Base-by-base conservation (phyloP, 1,139 yeast genomes). In the Debaryomyces subglobosus region DNA sequence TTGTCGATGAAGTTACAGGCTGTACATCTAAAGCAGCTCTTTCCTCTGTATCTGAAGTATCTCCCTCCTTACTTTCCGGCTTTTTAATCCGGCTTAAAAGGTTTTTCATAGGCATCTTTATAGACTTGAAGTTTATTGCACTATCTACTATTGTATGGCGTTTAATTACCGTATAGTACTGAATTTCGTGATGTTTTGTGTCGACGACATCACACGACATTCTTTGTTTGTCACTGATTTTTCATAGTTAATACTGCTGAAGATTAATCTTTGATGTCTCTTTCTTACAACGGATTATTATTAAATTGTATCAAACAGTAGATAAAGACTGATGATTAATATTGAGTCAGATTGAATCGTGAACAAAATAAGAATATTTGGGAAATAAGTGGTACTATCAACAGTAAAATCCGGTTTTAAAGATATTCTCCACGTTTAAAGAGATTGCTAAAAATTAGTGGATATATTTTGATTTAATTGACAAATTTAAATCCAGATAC, bases 21-120 rank as follows among this genome's bases (percentile, higher is more conserved):
- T 43, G 30, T 15, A 34, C n/a, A n/a, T 32, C 44, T 18, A 35
- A 16, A 30, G 33, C 16, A 32, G 23, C 38, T 33, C 27, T 32
- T 36, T 39, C 41, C 12, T 20, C 46, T 25, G 30, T 27, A 15
- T 30, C 34, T 9, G 32, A 34, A 29, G 35, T 16, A 21, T 40
- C 51, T 27, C 36, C 44, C 10, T 49, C 52, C 12, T 49, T 40
- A 20, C 30, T 27, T 1, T 49, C 54, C 45, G 38, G 43, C 51
- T 46, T 55, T 46, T 40, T 53, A 29, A 55, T 58, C 48, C 60
- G 57, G 38, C 49, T 50, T 44, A 58, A 59, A 46, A 60, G 55
- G 18, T 30, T 40, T 12, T 40, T 40, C 43, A 40, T 40, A 16
- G 29, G 18, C 39, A 37, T 37, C 1, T 16, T 23, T 23, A 35